These are phyloP conservation scores for Phytophthora palmivora DNA, from an alignment of 352 stramenopile species.

Conservation along the genomic window DNA sequence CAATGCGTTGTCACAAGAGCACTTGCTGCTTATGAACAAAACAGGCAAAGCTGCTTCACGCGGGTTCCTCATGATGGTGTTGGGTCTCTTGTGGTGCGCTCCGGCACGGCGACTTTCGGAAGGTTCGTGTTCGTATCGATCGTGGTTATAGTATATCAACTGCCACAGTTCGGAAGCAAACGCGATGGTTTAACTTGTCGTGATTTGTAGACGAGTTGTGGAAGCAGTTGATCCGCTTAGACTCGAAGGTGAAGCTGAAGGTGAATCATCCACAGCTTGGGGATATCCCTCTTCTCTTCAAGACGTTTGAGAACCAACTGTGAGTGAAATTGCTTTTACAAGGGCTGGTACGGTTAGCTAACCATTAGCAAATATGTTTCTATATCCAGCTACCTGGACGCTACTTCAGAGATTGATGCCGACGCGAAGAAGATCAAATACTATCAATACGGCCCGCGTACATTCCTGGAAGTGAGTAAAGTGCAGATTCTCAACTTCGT, in stretches of 20 bases:
- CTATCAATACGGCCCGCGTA: constrained; percentile 71
- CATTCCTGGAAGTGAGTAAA: constrained; percentile 83
- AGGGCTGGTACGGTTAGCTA: neutral
- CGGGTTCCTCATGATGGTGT: constrained; percentile 83
- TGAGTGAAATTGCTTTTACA: constrained; percentile 34
- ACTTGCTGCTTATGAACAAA: constrained; percentile 81
- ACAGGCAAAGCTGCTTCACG: constrained; percentile 63
- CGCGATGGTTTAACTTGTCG: constrained; percentile 9
- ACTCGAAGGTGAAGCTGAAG: constrained; percentile 64
- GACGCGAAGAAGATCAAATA: constrained; percentile 85
- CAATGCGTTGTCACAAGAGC: constrained; percentile 69
- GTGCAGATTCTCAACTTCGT: constrained; percentile 89
- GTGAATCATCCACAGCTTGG: constrained; percentile 74
- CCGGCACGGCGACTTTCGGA: constrained; percentile 66
- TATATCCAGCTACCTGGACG: constrained; percentile 61
- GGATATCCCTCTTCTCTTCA: constrained; percentile 74
- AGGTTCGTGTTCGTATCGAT: constrained; percentile 42
- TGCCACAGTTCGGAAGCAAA: neutral
- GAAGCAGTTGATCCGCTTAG: constrained; percentile 76
- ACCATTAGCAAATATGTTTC: neutral
- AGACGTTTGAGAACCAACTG: constrained; percentile 84
- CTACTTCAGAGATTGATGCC: constrained; percentile 73
- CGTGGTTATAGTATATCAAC: neutral
- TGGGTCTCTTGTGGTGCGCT: constrained; percentile 86
- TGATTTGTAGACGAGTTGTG: constrained; percentile 67